Base-by-base conservation (phyloP, 805 yeast species). In the Lipomyces chichibuensis region DNA sequence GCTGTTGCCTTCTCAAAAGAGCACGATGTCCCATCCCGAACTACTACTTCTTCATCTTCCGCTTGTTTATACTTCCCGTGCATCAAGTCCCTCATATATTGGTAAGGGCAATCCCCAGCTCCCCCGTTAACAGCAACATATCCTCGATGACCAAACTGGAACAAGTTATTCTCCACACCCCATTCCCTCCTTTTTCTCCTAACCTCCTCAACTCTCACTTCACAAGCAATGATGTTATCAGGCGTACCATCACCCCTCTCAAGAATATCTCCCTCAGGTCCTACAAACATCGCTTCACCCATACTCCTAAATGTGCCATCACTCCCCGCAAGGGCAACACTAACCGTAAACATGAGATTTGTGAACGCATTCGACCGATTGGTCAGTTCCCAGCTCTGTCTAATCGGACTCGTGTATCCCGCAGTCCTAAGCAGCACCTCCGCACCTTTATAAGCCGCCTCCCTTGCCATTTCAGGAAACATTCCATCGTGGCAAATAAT, bases 391-490 rank as follows among this genome's bases (percentile, higher is more conserved):
- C 59, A 56, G 35, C 59, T 56, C 43, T 56, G 32, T 33, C 43
- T 29, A 56, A 56, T 56, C 25, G 59, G 59, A 56, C 59, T 56
- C 33, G 59, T 56, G 59, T 56, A 56, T 20, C 59, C 59, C 33
- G 59, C 59, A 13, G 59, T 56, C 23, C 59, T 32, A 17, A 56
- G 59, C 35, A 56, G 43, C 8, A 56, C 59, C 13, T 56, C 59
- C 27, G 59, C 59, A 35, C 59, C 59, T 56, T 56, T 56, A 33
- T 56, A 56, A 29, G 59, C 59, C 14, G 59, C 59, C 59, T 56
- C 59, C 23, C 59, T 56, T 29, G 59, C 59, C 59, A 56, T 56
- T 20, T 56, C 59, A n/a, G 59, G 59, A 56, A 56, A 56, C 59
- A 56, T 56, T 25, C 59, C 59, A 29, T 56, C 59, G 37, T 56